Base-by-base conservation (phyloP, 371 early-diverging fungal genomes). In the Syncephalastrum monosporum region DNA sequence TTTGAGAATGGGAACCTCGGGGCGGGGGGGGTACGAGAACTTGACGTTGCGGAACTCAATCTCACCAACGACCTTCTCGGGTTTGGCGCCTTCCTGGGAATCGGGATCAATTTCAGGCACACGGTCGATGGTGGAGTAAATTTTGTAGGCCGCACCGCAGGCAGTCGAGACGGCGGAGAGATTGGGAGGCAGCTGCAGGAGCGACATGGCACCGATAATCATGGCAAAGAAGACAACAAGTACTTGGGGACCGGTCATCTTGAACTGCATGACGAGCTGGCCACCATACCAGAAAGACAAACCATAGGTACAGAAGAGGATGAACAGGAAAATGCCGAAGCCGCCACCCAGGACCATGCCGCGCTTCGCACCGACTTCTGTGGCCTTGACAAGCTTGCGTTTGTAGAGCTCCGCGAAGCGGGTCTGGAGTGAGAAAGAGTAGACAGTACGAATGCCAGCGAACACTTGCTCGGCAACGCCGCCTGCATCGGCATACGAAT, bases 261-360 rank as follows among this genome's bases (percentile, higher is more conserved):
- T 43, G 14, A 68, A 72, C 3, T 79, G 57, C 38, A 72, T 64
- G 46, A 85, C 80, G 24, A 88, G 74, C 43, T 65, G 70, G 17
- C 83, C 61, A 53, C 93, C 93, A 55, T 88, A 91, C 86, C 87
- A 92, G 79, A 93, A 93, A 5, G 88, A 86, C 4, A 92, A 79
- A 13, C 88, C 81, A 47, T 90, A 90, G 14, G 85, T 81, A 41
- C 72, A 57, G 55, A 86, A 91, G 47, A 91, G 62, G 44, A 81
- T 72, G 21, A 86, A 82, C 77, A 84, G 79, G 56, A 89, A 83
- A 16, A 58, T 43, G 12, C 87, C 90, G 50, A 89, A 74, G 27
- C 88, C 83, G 4, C 74, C 14, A 23, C 86, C 89, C 29, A 77
- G 67, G n/a, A 75, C 62, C 21, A 55, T 33, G 42, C 77, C 82